Evolutionary conservation across 805 yeast genomes (phyloP).

Genomic region (Spathaspora passalidarum): DNA sequence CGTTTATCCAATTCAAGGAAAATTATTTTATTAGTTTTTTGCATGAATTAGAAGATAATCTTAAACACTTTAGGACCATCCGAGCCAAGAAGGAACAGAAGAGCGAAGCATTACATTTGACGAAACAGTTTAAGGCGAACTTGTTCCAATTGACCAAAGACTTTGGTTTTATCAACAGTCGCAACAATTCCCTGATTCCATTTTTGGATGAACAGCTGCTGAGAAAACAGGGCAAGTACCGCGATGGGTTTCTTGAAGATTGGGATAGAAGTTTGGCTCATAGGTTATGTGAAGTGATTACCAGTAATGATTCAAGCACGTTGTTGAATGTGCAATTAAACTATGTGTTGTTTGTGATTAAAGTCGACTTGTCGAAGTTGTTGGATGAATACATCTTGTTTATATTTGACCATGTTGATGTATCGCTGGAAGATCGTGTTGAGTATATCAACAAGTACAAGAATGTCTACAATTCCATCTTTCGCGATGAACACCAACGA

Average conservation of each 20-base stretch:
- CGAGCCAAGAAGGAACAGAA: constrained; percentile 14
- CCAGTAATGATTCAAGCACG: constrained; percentile 9
- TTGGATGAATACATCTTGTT: constrained; percentile 17
- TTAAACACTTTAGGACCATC: constrained; percentile 9
- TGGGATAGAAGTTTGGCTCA: constrained; percentile 27
- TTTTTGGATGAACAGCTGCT: constrained; percentile 1
- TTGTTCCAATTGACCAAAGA: constrained; percentile 19
- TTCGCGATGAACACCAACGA: constrained; percentile 8
- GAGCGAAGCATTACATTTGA: constrained; percentile 16
- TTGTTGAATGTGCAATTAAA: constrained; percentile 36
- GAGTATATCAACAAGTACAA: constrained; percentile 7
- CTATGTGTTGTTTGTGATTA: constrained; percentile 32
- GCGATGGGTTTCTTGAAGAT: constrained; percentile 19
- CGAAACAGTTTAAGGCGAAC: constrained; percentile 17
- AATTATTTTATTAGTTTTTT: constrained; percentile 17
- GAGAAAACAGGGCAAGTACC: constrained; percentile 2
- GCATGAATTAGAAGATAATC: constrained; percentile 13
- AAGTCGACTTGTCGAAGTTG: constrained; percentile 24
- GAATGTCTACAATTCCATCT: constrained; percentile 6
- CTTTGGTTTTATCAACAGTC: constrained; percentile 13
- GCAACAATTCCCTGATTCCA: not conserved
- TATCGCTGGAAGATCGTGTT: constrained; percentile 3
- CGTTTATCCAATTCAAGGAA: constrained; percentile 28
- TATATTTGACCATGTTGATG: constrained; percentile 6
- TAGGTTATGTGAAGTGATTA: constrained; percentile 13